These are phyloP conservation scores for Xylaria bambusicola DNA, from an alignment of 495 filamentous ascomycete genomes.

Conservation along the genomic window DNA sequence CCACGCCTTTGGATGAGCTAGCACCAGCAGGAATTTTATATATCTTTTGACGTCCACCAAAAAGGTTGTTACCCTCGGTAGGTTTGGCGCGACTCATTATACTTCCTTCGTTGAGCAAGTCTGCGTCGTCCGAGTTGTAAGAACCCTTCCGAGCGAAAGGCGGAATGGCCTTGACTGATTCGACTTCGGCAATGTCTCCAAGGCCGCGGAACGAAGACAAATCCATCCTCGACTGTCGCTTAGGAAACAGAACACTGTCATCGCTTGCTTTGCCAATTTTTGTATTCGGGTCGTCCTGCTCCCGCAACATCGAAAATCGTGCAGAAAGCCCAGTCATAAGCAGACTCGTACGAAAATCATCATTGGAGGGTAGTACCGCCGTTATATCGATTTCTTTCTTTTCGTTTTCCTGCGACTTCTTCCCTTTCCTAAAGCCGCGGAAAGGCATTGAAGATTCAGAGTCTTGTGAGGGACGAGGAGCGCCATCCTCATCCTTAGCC, in stretches of 20 bases:
- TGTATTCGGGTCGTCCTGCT: slow-evolving; percentile 87
- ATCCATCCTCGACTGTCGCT: slow-evolving; percentile 70
- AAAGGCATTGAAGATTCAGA: slow-evolving; percentile 52
- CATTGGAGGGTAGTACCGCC: slow-evolving; percentile 72
- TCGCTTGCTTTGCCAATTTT: slow-evolving; percentile 92
- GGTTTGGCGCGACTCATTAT: slow-evolving; percentile 84
- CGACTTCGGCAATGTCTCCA: slow-evolving; percentile 85
- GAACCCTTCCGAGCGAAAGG: slow-evolving; percentile 49
- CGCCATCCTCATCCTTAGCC: slow-evolving; percentile 59
- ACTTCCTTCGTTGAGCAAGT: slow-evolving; percentile 53
- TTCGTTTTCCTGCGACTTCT: slow-evolving; percentile 59
- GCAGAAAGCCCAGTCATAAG: slow-evolving; percentile 94
- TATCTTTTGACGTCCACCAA: slow-evolving; percentile 94
- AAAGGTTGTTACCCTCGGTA: slow-evolving; percentile 88
- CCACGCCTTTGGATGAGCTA: slow-evolving; percentile 36
- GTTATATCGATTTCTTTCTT: slow-evolving; percentile 72
- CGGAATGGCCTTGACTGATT: slow-evolving; percentile 67
- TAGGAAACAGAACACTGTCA: slow-evolving; percentile 85
- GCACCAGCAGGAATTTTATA: slow-evolving; percentile 77
- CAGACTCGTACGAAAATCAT: slow-evolving; percentile 95
- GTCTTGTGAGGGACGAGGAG: slow-evolving; percentile 50
- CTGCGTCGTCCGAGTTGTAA: slow-evolving; percentile 70
- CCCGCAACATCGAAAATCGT: slow-evolving; percentile 92
- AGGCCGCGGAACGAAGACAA: slow-evolving; percentile 52
- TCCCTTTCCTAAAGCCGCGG: slow-evolving; percentile 59